Percentiles rank a stretch among this genome's conserved stretches.
Conservation (phyloP, 768 basidiomycete genomes). For the Termitomyces sp. region DNA sequence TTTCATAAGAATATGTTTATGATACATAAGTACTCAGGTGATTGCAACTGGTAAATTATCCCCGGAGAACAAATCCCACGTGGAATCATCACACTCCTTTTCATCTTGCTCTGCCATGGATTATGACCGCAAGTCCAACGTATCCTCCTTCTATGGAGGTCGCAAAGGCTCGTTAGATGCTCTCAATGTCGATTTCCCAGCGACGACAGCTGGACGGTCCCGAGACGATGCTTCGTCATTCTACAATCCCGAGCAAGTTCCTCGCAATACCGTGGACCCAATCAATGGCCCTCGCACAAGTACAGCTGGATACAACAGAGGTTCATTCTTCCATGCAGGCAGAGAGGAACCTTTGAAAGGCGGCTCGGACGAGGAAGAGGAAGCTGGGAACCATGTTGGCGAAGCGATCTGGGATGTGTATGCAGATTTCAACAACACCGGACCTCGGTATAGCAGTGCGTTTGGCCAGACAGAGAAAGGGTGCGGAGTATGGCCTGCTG, state of each 20-base stretch:
- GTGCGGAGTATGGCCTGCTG: conserved; percentile 26
- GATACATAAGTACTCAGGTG: background rate
- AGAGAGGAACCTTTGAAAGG: conserved; percentile 75
- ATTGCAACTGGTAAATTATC: background rate
- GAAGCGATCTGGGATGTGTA: conserved; percentile 71
- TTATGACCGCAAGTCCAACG: conserved; percentile 70
- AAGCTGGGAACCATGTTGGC: conserved; percentile 22
- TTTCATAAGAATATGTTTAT: background rate
- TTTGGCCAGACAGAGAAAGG: conserved; percentile 41
- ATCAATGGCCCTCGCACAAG: conserved; percentile 29
- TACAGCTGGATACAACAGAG: conserved; percentile 70
- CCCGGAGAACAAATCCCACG: conserved; percentile 9
- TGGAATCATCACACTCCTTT: conserved; percentile 8
- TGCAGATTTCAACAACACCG: conserved; percentile 86
- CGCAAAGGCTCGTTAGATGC: conserved; percentile 57
- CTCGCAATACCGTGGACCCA: conserved; percentile 42
- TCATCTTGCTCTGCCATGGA: conserved; percentile 43
- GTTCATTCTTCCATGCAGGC: conserved; percentile 62
- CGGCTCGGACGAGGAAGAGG: conserved; percentile 67
- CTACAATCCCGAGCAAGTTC: conserved; percentile 44
- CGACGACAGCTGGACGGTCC: conserved; percentile 30
- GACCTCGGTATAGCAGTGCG: conserved; percentile 68
- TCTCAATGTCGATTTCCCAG: conserved; percentile 48
- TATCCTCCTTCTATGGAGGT: conserved; percentile 75
- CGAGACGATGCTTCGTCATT: conserved; percentile 71